phyloP scores from a whole-genome alignment of 495 filamentous ascomycete species.

The Penicillium coprophilum region DNA sequence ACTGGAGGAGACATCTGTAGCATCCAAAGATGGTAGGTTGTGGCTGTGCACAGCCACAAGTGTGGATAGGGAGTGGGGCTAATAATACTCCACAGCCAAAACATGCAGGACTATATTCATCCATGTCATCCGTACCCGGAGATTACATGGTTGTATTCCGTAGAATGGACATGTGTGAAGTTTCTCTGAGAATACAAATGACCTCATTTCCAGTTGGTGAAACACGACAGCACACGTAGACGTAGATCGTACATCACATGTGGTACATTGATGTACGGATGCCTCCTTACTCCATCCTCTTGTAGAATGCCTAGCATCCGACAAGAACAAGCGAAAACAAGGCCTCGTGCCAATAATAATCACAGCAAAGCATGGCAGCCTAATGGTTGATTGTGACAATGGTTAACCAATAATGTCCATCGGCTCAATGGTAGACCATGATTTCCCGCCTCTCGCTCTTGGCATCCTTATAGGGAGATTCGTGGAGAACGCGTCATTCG shows the following conservation, averaged over 20 bases:
- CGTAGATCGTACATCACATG: neutral
- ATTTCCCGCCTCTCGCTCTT: constrained; percentile 10
- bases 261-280: neutral
- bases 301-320: constrained; percentile 1
- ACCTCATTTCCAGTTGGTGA: neutral
- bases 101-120: neutral
- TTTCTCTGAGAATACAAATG: neutral
- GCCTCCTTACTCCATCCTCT: neutral
- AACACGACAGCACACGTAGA: neutral
- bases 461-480: constrained; percentile 18
- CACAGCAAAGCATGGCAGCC: constrained; percentile 2
- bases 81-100: neutral
- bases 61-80: neutral
- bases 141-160: neutral
- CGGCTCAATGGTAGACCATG: neutral
- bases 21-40: neutral
- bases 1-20: neutral
- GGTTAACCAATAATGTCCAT: constrained; percentile 9
- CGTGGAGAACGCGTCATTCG: constrained; percentile 23
- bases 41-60: neutral
- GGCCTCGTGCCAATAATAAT: neutral
- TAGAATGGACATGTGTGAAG: neutral
- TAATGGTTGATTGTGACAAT: constrained; percentile 13
- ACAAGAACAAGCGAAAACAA: constrained; percentile 3
- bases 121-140: too few relatives aligned